Conservation (phyloP, 805 yeast species). For the Wickerhamiella dianesei region DNA sequence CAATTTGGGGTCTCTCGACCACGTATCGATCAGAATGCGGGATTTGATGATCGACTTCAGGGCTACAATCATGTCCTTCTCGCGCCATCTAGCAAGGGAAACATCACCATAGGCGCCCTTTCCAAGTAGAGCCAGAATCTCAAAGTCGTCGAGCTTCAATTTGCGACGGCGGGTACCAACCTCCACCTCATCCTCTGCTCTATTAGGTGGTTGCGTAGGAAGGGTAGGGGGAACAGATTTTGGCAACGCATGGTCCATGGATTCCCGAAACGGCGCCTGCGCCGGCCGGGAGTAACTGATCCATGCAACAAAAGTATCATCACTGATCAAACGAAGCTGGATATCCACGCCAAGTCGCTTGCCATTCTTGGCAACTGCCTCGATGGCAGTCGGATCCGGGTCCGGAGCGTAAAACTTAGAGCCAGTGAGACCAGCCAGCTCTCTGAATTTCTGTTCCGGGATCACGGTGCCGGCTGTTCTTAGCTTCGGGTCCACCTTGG, state of each 20-base stretch:
- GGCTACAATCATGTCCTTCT: conserved; percentile 55
- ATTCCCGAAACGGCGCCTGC: not conserved
- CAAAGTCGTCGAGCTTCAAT: conserved; percentile 59
- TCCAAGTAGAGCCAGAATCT: conserved; percentile 66
- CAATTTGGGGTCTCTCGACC: conserved; percentile 84
- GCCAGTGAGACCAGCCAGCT: conserved; percentile 23
- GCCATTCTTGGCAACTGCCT: conserved; percentile 62
- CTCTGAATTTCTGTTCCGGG: conserved; percentile 84
- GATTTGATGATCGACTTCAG: conserved; percentile 78
- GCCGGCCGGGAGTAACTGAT: conserved; percentile 50
- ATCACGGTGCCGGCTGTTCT: conserved; percentile 52
- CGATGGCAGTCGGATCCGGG: conserved; percentile 10
- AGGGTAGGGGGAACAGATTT: not conserved
- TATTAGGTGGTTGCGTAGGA: not conserved
- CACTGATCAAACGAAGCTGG: conserved; percentile 58
- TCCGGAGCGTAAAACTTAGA: conserved; percentile 27
- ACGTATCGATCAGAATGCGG: conserved; percentile 86
- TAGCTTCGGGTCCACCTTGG: conserved; percentile 29
- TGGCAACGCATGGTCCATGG: not conserved
- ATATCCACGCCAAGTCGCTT: conserved; percentile 52
- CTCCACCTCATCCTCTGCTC: conserved; percentile 19
- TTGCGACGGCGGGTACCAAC: conserved; percentile 60
- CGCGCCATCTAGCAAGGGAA: conserved; percentile 38
- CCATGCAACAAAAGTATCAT: conserved; percentile 59
- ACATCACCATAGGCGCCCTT: conserved; percentile 97